Base-by-base conservation (phyloP, 805 yeast genomes). In the Metahyphopichia silvanorum region DNA sequence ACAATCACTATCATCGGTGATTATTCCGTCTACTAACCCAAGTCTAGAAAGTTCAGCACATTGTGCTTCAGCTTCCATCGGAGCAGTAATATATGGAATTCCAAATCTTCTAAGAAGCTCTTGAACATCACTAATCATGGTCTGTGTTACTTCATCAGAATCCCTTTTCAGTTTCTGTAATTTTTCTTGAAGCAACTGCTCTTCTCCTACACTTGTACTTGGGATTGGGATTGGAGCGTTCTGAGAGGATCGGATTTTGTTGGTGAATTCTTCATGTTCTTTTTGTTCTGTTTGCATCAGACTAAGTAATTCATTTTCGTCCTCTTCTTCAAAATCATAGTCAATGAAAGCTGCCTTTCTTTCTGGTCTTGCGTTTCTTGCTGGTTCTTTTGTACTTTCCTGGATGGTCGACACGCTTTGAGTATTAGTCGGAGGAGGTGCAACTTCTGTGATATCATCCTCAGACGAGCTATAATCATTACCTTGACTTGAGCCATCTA, bases 11-110 rank as follows among this genome's bases (percentile, higher is more conserved):
- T 93, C 99, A 60, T 93, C 99, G 0, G 98, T 93, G 16, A 93
- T 81, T 5, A 93, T 82, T 0, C 98, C 99, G 57, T 93, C 98
- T 4, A 91, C 96, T 13, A 93, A 63, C 0, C 74, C 76, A 15
- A 88, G 55, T n/a, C 57, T 51, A 24, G 77, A 57, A 5, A 93
- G 60, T 43, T 82, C 86, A 0, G 96, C 96, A 61, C 99, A 93
- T 51, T 93, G 98, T 0, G 98, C 98, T 61, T 93, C 99, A 1
- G 98, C 98, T 59, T 93, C 99, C 89, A 87, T 87, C 1, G 98
- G 99, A 0, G 98, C 97, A 0, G 95, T 86, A 7, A 93, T 74
- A 44, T 77, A 93, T 0, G 99, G 99, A 4, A 93, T 84, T 1
- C 98, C 98, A 66, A 93, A 93, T 33, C 91, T 60, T 18, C 83